Percentiles rank a stretch among this genome's conserved stretches.
Conservation (phyloP, 768 basidiomycete genomes). For the Lentinus tigrinus region DNA sequence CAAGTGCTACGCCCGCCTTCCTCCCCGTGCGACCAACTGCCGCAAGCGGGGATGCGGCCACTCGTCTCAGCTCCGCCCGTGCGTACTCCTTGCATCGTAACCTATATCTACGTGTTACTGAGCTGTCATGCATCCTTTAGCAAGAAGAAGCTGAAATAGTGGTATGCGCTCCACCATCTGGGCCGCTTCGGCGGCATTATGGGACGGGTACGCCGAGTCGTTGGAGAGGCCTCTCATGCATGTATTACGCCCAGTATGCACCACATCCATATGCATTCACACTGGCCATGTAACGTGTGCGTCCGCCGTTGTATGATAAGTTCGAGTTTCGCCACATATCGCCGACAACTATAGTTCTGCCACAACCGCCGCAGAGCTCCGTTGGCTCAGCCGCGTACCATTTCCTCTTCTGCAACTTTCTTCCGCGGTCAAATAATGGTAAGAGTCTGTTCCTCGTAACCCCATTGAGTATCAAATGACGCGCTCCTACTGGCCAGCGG, state of each 20-base stretch:
- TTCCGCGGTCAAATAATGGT: too few species aligned
- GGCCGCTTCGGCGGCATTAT: conserved; percentile 1
- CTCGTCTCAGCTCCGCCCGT: conserved; percentile 90
- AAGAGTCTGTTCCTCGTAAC: too few species aligned
- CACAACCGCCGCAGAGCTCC: not conserved
- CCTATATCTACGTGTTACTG: not conserved
- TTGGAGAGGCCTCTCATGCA: conserved; percentile 13
- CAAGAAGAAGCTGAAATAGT: conserved; percentile 97
- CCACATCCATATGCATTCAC: conserved; percentile 20
- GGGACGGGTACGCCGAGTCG: conserved; percentile 13
- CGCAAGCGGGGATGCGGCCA: conserved; percentile 92
- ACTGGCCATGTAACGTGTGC: conserved; percentile 13
- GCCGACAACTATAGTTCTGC: not conserved
- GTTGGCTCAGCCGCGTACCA: not conserved
- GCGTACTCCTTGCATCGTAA: conserved; percentile 35
- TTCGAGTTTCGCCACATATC: not conserved
- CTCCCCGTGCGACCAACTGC: conserved; percentile 99
- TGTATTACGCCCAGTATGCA: conserved; percentile 16
- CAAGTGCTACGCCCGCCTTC: conserved; percentile 99
- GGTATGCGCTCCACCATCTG: conserved; percentile 24
- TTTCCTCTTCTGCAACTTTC: not conserved
- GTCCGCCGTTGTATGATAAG: conserved; percentile 14
- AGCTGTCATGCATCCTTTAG: conserved; percentile 34
- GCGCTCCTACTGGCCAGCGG: too few species aligned
- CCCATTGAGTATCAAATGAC: too few species aligned